A percentile compares a stretch with the other conserved stretches of the same genome.
Evolutionary conservation across 2,329 filamentous ascomycete species (phyloP).

Genomic region (Diaporthe citri): DNA sequence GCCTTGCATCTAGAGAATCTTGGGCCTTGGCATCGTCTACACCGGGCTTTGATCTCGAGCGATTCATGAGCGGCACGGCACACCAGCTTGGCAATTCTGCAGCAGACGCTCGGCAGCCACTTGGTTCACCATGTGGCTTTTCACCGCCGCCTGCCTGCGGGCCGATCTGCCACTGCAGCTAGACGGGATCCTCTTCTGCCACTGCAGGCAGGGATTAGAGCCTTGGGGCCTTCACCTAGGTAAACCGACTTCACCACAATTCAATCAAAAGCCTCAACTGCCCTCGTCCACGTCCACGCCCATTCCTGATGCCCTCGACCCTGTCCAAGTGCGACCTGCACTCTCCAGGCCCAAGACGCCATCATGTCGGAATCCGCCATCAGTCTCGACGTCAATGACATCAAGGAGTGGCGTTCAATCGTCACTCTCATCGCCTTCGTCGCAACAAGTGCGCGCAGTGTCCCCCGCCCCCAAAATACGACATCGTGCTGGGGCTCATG

Average conservation of each 20-base stretch:
- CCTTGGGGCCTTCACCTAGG: not conserved
- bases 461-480: not conserved
- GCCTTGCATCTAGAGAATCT: constrained; percentile 14
- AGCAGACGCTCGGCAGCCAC: not conserved
- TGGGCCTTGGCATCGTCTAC: constrained; percentile 2
- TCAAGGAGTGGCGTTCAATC: constrained; percentile 77
- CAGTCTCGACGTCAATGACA: constrained; percentile 64
- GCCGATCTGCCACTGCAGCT: constrained; percentile 14
- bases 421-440: constrained; percentile 78
- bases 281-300: constrained; percentile 1
- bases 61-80: not conserved
- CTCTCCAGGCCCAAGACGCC: constrained; percentile 14
- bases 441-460: constrained; percentile 71
- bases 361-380: constrained; percentile 34
- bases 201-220: not conserved
- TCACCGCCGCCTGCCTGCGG: constrained; percentile 27
- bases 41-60: not conserved
- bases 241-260: not conserved
- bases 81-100: not conserved
- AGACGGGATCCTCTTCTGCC: constrained; percentile 6
- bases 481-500: not conserved
- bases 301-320: constrained; percentile 8
- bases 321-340: constrained; percentile 1
- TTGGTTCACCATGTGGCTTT: constrained; percentile 3
- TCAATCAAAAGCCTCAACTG: constrained; percentile 15